These are phyloP conservation scores for Teratosphaeria gauchensis DNA, from an alignment of 2,329 filamentous ascomycete species.

Conservation along the genomic window DNA sequence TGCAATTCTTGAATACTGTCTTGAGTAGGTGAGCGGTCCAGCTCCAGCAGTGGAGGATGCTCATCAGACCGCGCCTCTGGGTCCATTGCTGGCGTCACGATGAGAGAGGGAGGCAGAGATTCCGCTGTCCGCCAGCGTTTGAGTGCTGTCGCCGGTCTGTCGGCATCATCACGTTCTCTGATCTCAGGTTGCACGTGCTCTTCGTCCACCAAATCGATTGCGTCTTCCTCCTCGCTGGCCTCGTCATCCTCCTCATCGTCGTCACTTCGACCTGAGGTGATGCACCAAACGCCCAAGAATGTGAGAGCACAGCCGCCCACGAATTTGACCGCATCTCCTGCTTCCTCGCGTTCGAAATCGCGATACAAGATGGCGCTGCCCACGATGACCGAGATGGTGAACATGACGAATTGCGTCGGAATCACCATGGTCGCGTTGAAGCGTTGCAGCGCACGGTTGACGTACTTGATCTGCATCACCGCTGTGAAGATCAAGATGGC, in stretches of 20 bases:
- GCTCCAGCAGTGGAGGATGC: not conserved
- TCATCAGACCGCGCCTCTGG: not conserved
- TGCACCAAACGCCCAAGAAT: slow-evolving; percentile 93
- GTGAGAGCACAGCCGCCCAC: slow-evolving; percentile 83
- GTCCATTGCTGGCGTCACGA: slow-evolving; percentile 11
- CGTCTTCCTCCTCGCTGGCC: slow-evolving; percentile 28
- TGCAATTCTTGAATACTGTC: slow-evolving; percentile 2
- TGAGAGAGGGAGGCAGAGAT: slow-evolving; percentile 12
- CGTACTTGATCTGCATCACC: slow-evolving; percentile 92
- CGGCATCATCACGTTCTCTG: slow-evolving; percentile 13
- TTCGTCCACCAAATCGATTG: slow-evolving; percentile 33
- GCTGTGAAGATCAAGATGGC: slow-evolving; percentile 73
- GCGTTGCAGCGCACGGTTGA: slow-evolving; percentile 80
- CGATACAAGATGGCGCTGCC: slow-evolving; percentile 89
- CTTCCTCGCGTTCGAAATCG: slow-evolving; percentile 78
- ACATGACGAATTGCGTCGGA: slow-evolving; percentile 92
- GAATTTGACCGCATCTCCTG: slow-evolving; percentile 70
- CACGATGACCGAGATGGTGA: slow-evolving; percentile 89
- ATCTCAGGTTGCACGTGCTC: slow-evolving; percentile 23
- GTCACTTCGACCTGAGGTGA: slow-evolving; percentile 68
- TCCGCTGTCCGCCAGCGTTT: slow-evolving; percentile 9
- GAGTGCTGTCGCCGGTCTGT: slow-evolving; percentile 7
- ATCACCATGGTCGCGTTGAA: slow-evolving; percentile 98
- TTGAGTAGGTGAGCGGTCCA: slow-evolving; percentile 3
- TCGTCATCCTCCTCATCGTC: slow-evolving; percentile 51